Evolutionary conservation across 179 eudicot species (phyloP).

Genomic region (Dionaea muscipula): DNA sequence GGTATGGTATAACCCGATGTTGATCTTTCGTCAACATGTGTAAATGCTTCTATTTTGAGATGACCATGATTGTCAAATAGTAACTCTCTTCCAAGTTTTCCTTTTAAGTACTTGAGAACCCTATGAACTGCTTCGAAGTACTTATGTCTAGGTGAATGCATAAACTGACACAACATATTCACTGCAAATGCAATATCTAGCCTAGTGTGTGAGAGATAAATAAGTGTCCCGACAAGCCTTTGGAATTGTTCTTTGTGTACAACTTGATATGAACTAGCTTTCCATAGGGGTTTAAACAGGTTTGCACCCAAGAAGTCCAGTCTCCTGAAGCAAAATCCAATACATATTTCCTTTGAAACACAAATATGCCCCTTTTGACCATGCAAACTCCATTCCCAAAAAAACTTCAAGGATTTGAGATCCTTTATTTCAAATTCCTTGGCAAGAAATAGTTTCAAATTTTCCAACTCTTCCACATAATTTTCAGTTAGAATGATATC

Average conservation of each 20-base stretch:
- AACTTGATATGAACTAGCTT: background rate
- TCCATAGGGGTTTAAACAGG: background rate
- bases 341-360: background rate
- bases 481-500: background rate
- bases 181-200: slow-evolving; percentile 1
- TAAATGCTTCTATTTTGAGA: too few relatives aligned
- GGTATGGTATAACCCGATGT: too few relatives aligned
- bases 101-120: background rate
- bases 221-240: background rate
- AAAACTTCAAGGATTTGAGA: background rate
- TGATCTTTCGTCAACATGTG: too few relatives aligned
- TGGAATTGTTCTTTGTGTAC: background rate
- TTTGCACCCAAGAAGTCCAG: background rate
- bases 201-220: background rate
- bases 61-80: too few relatives aligned
- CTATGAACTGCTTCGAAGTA: background rate
- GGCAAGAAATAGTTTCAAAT: background rate
- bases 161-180: background rate
- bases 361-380: background rate
- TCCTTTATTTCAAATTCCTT: slow-evolving; percentile 3
- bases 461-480: background rate
- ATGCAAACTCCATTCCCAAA: slow-evolving; percentile 1
- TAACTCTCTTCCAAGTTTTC: background rate
- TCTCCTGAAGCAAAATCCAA: too few relatives aligned
- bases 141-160: background rate